Base-by-base conservation (phyloP, 192 early-diverging fungal genomes). In the Gryganskiella cystojenkinii region DNA sequence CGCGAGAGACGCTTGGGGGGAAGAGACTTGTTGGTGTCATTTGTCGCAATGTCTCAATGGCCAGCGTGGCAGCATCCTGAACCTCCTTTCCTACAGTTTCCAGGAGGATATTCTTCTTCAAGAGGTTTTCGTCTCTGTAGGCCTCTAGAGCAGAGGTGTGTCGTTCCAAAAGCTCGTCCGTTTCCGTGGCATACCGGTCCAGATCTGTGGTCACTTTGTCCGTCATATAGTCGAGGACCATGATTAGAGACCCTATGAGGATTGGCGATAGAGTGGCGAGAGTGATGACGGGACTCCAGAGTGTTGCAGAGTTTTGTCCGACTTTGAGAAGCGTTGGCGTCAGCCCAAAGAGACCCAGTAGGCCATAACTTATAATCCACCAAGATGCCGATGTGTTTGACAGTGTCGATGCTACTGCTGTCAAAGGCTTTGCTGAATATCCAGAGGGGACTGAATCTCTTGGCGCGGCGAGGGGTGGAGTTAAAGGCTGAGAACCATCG, bases 1-100 rank as follows among this genome's bases (percentile, higher is more conserved):
- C 88, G n/a, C 83, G 76, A 6, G 82, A 68, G 30, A 78, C 54
- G 7, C 79, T 67, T 15, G 71, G 78, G 25, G 75, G 67, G 46
- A 89, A 64, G 9, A 87, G 61, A 49, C 62, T 63, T 0, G 61
- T 43, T 3, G 88, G 86, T 7, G 86, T 83, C 59, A 87, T 86
- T 46, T 87, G 84, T 28, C 85, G 80, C 13, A 89, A 49, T 8
- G 82, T 86, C 13, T 82, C 78, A 6, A 82, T 74, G 0, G 84
- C 78, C 60, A 87, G 71, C 5, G 81, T 60, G 0, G 86, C 83
- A 24, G 80, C 81, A 61, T 84, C 81, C 42, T 83, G 75, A 9
- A 87, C 68, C 54, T 87, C 85, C 30, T 76, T 71, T 7, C 80
- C 70, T 4, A 84, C 64, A 33, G 83, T 82, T 19, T 71, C 47